Evolutionary conservation across 352 stramenopile species (phyloP), one percentile per base, ranked within the genome.

Genomic region (Thalassiosira pacifica): DNA sequence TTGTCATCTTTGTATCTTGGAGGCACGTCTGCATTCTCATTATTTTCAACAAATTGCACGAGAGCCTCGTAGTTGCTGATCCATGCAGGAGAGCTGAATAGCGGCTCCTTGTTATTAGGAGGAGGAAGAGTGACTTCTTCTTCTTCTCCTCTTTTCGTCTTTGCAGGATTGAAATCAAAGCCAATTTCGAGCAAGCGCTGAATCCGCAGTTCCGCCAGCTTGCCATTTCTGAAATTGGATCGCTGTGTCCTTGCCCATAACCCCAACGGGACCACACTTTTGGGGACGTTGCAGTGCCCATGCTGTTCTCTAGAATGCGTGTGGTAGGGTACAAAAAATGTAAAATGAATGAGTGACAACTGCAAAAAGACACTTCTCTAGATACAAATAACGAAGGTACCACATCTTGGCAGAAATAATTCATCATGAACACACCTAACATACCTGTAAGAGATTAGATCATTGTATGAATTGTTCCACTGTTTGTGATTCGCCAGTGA

Each of bases 391-490:
- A 24, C 19, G 48, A 57, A 26, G 48, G 48, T 3, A 57, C 3
- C n/a, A 31, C 53, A 61, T 32, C 53, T 61, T 31, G 48, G 48
- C 19, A 24, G 13, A 6, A 48, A 13, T 48, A 13, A n/a, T n/a
- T n/a, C n/a, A n/a, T n/a, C n/a, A n/a, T n/a, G n/a, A n/a, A n/a
- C n/a, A n/a, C n/a, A n/a, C n/a, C n/a, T 13, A 48, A 48, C 48
- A 59, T 59, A 61, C 53, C 53, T 27, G 22, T 60, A 73, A 24
- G 32, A 32, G 2, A 73, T 2, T 31, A 73, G 37, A 13, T 61
- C 26, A 31, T 73, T 73, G n/a, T 69, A 69, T 42, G 22, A 34
- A 34, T 29, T 73, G 65, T 69, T 27, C 61, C 61, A 69, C 22
- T 69, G 10, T 45, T 69, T n/a, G 34, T 42, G 13, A 32, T 32